phyloP scores from a whole-genome alignment of 352 stramenopile genomes.

The Globisporangium iwayamae region DNA sequence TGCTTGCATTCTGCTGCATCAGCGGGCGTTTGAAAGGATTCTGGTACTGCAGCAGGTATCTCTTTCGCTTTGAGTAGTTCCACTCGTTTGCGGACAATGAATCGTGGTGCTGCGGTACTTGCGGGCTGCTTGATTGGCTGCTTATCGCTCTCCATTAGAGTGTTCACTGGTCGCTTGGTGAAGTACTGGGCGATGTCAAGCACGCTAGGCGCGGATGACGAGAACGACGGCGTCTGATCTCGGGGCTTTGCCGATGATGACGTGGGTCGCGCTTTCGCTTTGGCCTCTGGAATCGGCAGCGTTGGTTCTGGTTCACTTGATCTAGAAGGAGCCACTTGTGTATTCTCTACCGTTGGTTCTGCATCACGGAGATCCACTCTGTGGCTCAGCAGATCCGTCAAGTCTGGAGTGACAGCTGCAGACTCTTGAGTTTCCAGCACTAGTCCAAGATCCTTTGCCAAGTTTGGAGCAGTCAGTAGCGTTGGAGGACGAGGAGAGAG shows the following conservation, averaged over 20 bases:
- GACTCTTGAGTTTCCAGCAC: not conserved
- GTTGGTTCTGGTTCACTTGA: not conserved
- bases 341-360: not conserved
- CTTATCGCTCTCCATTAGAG: not conserved
- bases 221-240: not conserved
- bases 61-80: not conserved
- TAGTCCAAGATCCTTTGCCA: not conserved
- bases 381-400: not conserved
- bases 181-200: slow-evolving; percentile 7
- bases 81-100: slow-evolving; percentile 12
- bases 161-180: not conserved
- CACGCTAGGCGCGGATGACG: not conserved
- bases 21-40: not conserved
- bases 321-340: not conserved
- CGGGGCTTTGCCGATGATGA: not conserved
- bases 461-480: not conserved
- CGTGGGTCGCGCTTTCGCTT: not conserved
- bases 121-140: not conserved
- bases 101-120: not conserved
- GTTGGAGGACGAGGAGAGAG: not conserved
- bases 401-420: not conserved
- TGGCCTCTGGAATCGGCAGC: not conserved
- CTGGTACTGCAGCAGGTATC: not conserved
- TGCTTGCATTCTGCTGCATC: not conserved
- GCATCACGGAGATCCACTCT: not conserved